Evolutionary conservation across 331 rosid species (phyloP).

Genomic region (Prunus yedoensis): DNA sequence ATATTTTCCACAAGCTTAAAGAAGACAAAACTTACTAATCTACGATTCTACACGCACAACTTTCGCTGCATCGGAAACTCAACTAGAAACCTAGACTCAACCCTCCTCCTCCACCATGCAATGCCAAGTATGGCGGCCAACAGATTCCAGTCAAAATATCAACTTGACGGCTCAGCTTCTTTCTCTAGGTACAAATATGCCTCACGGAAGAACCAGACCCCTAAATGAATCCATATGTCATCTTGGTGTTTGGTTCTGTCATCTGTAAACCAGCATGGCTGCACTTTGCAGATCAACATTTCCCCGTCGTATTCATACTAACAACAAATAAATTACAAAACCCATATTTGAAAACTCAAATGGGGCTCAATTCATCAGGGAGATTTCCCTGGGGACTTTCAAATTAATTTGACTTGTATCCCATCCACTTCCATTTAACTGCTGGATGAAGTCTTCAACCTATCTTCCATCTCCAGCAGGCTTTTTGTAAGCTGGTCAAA

Average conservation of each 20-base stretch:
- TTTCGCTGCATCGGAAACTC: background rate
- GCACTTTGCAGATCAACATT: background rate
- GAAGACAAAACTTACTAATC: background rate
- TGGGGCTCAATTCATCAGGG: slow-evolving; percentile 44
- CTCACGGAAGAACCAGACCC: background rate
- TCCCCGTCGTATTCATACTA: background rate
- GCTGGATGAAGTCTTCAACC: slow-evolving; percentile 66
- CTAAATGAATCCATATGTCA: background rate
- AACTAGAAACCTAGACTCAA: background rate
- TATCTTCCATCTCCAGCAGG: slow-evolving; percentile 57
- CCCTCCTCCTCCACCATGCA: background rate
- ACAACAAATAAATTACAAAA: too few species aligned
- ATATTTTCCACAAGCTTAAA: background rate
- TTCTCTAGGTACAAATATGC: background rate
- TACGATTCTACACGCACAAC: background rate
- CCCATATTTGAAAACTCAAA: slow-evolving; percentile 29
- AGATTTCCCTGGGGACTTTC: slow-evolving; percentile 62
- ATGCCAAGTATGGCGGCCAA: background rate
- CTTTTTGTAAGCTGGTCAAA: slow-evolving; percentile 61
- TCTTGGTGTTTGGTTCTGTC: slow-evolving; percentile 4
- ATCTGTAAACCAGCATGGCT: background rate
- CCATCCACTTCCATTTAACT: slow-evolving; percentile 65
- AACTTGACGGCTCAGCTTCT: background rate
- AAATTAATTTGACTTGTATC: slow-evolving; percentile 56
- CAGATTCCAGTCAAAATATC: background rate